Conservation (phyloP, 768 basidiomycete genomes). For the Rhodotorula babjevae region DNA sequence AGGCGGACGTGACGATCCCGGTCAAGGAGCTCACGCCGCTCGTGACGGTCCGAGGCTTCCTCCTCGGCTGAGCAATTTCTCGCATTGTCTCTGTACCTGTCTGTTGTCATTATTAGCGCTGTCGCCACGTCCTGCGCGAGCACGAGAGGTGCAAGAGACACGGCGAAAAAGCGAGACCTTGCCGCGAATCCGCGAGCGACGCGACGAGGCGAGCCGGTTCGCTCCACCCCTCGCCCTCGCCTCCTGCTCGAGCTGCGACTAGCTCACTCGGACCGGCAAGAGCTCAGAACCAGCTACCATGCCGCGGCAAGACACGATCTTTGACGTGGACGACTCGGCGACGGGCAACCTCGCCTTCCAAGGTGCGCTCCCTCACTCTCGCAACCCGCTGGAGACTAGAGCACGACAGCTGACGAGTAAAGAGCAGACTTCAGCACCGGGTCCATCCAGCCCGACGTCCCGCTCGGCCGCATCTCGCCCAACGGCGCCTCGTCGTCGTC, state of each 20-base stretch:
- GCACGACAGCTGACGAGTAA: too few species aligned
- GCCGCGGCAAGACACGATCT: conserved; percentile 19
- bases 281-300: neutral
- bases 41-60: conserved; percentile 10
- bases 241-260: too few species aligned
- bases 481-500: neutral
- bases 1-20: neutral
- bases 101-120: neutral
- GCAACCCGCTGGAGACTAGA: too few species aligned
- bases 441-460: conserved; percentile 27
- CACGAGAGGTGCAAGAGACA: too few species aligned
- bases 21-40: conserved; percentile 6
- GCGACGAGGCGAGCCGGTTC: too few species aligned
- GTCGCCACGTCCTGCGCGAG: rapidly evolving
- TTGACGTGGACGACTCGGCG: conserved; percentile 17
- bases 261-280: neutral
- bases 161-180: too few species aligned
- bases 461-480: conserved; percentile 33
- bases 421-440: conserved; percentile 25
- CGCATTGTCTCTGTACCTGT: neutral
- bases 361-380: neutral
- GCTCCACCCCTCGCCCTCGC: neutral
- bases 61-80: neutral
- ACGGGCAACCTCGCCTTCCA: conserved; percentile 2
- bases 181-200: too few species aligned